These are phyloP conservation scores for Moesziomyces antarcticus DNA, from an alignment of 1,284 basidiomycete genomes.

Conservation along the genomic window DNA sequence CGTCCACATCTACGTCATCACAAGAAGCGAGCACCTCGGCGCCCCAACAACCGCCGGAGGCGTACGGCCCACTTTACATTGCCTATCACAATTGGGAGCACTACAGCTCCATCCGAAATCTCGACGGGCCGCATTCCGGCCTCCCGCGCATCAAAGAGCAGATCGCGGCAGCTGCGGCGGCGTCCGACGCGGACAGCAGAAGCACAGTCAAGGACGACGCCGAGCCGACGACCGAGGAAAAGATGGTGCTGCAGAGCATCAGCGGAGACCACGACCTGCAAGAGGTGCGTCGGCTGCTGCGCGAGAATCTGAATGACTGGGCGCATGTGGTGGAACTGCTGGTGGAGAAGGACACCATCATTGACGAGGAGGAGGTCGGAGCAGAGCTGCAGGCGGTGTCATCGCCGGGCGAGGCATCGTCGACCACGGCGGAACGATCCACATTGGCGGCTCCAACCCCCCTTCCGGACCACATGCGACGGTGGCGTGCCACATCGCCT, in stretches of 20 bases:
- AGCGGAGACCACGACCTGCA: conserved; percentile 35
- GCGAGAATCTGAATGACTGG: conserved; percentile 49
- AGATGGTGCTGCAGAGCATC: conserved; percentile 55
- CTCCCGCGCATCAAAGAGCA: conserved; percentile 77
- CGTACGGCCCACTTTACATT: conserved; percentile 62
- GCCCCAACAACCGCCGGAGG: conserved; percentile 33
- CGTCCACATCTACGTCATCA: conserved; percentile 6
- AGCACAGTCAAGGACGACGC: conserved; percentile 3
- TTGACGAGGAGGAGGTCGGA: conserved; percentile 41
- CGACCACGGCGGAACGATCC: conserved; percentile 9
- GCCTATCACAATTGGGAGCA: conserved; percentile 90
- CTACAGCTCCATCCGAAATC: conserved; percentile 88
- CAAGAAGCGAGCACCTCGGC: conserved; percentile 4
- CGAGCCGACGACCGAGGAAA: conserved; percentile 44
- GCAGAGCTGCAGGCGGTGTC: conserved; percentile 39
- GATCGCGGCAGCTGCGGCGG: conserved; percentile 14
- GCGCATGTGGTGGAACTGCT: conserved; percentile 50
- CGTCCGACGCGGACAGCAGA: conserved; percentile 15
- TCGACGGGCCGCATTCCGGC: conserved; percentile 84
- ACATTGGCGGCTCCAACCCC: conserved; percentile 30
- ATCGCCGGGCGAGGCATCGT: conserved; percentile 1
- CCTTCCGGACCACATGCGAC: conserved; percentile 54
- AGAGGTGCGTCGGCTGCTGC: conserved; percentile 40
- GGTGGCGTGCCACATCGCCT: conserved; percentile 54
- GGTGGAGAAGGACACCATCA: conserved; percentile 39